These are phyloP conservation scores for Cystoderma amianthinum DNA, from an alignment of 768 basidiomycete genomes.

Conservation along the genomic window DNA sequence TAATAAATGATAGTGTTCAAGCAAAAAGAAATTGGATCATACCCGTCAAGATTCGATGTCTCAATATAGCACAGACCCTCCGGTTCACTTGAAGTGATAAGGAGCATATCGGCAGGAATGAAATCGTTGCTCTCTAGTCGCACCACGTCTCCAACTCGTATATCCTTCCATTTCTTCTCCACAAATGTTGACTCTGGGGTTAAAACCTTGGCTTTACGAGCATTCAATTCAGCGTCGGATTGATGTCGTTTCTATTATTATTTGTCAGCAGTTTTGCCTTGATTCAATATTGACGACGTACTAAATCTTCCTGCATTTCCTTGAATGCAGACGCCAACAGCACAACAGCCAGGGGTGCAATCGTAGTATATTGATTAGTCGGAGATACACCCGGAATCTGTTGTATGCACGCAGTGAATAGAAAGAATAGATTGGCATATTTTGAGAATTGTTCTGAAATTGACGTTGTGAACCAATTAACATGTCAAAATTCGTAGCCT, in stretches of 20 bases:
- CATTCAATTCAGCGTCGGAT: constrained; percentile 88
- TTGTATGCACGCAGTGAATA: constrained; percentile 95
- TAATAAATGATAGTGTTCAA: neutral
- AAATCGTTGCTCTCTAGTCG: constrained; percentile 89
- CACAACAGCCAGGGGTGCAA: constrained; percentile 83
- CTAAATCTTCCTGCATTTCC: constrained; percentile 91
- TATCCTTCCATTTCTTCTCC: constrained; percentile 80
- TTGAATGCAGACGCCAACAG: constrained; percentile 93
- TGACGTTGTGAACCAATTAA: constrained; percentile 7
- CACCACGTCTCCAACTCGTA: constrained; percentile 88
- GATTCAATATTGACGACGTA: constrained; percentile 43
- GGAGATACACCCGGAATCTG: constrained; percentile 98
- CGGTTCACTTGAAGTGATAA: constrained; percentile 88
- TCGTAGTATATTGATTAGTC: constrained; percentile 92
- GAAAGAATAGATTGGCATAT: constrained; percentile 97
- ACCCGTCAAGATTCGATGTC: constrained; percentile 97
- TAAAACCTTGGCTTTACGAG: constrained; percentile 74
- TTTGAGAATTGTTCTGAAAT: constrained; percentile 91
- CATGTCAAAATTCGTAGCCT: neutral
- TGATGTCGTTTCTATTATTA: constrained; percentile 86
- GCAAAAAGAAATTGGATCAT: constrained; percentile 13
- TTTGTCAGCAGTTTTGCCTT: neutral
- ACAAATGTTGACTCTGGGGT: constrained; percentile 56
- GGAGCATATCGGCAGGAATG: constrained; percentile 90
- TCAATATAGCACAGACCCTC: constrained; percentile 98